Evolutionary conservation across 2,329 filamentous ascomycete genomes (phyloP), one percentile per base, ranked within the genome.

Genomic region (Geosmithia flava): DNA sequence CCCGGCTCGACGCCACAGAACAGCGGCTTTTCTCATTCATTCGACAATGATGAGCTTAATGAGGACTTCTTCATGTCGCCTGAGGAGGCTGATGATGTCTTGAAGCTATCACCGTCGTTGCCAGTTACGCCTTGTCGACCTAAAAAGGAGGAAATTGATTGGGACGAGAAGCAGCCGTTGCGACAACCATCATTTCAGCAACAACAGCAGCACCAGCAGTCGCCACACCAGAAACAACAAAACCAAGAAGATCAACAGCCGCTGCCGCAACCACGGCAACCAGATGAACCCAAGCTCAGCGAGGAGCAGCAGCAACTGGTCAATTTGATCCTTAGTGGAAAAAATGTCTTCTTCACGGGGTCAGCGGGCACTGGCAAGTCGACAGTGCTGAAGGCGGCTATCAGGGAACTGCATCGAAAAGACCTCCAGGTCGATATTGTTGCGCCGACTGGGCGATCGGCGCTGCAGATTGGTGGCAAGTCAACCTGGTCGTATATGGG

Each of bases 291-390:
- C 11, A 17, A 5, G 17, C 37, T 47, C 30, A 20, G 45, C 20
- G 17, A 15, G 37, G 59, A 61, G 46, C 57, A 61, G n/a, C 50
- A 56, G 29, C 23, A 45, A 1, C 39, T 61, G 1, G 27, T 61
- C 16, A 61, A 77, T 1, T 59, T 76, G 0, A 76, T 81, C 23
- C 50, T 68, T 3, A 62, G 60, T 2, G 74, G 77, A 0, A 52
- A 56, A 2, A 83, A 83, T 48, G 74, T 83, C 10, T 84, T 83
- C 56, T 83, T 76, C 53, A 83, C 78, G 0, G 80, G 80, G 8
- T 78, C 76, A 0, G 80, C 79, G 15, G 80, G 80, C 1, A 58
- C 52, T 4, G 59, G 58, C 4, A 62, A 62, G 17, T 62, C 58
- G 0, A 59, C 56, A 2, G 56, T 56, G 1, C 33, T 61, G 1